These are phyloP conservation scores for Quercus rubra DNA, from an alignment of 306 rosid species.

Conservation along the genomic window DNA sequence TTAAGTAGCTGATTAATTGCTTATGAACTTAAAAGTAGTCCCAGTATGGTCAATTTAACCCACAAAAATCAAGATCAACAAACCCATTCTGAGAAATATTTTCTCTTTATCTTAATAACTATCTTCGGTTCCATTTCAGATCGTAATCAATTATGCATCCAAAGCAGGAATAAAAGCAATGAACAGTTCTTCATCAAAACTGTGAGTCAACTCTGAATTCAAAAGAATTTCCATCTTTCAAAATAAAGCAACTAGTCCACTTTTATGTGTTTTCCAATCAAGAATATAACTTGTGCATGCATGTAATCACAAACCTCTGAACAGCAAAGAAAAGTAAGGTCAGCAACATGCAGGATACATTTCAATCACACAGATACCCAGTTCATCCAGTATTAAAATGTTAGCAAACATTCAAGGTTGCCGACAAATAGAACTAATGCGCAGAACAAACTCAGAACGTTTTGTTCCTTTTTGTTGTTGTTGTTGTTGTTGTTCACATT, in stretches of 20 bases:
- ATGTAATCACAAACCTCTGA: neutral
- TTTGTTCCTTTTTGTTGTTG: neutral
- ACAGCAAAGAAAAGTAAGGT: neutral
- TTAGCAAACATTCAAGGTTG: neutral
- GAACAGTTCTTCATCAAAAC: neutral
- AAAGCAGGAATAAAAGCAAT: neutral
- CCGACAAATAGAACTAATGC: neutral
- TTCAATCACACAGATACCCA: neutral
- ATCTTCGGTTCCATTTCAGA: neutral
- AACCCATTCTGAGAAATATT: neutral
- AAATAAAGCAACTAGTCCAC: neutral
- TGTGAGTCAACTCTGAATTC: neutral
- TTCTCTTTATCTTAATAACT: neutral
- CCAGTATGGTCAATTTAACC: neutral
- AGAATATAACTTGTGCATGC: neutral
- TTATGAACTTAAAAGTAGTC: neutral
- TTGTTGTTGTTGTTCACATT: neutral
- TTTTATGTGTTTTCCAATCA: neutral
- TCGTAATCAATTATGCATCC: neutral
- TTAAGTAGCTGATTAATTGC: neutral
- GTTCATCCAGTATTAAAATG: neutral
- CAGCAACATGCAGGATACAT: neutral
- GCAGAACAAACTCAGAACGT: neutral
- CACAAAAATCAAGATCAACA: neutral
- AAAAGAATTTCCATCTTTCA: neutral